Conservation (phyloP, 1,284 basidiomycete species). For the Pseudozyma sp. region DNA sequence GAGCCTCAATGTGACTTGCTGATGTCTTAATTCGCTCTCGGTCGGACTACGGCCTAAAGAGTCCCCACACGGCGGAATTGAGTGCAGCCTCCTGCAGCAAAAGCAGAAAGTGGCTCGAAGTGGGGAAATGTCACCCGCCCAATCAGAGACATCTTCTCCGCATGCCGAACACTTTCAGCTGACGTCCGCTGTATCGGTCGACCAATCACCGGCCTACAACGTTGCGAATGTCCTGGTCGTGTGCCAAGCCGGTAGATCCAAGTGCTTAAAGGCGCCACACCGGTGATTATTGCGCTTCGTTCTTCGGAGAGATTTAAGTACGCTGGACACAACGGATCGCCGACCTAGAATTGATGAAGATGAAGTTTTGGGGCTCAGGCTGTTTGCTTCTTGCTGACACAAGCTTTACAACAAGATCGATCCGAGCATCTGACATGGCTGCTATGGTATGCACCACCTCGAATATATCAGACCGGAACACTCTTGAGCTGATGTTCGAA, state of each 20-base stretch:
- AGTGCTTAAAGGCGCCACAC: conserved; percentile 12
- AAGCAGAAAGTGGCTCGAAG: background rate
- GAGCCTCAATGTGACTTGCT: too few relatives aligned
- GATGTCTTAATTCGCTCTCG: too few relatives aligned
- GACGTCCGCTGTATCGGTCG: background rate
- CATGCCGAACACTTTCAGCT: conserved; percentile 1
- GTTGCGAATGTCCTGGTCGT: background rate
- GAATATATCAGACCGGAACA: too few relatives aligned
- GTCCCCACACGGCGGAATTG: conserved; percentile 10
- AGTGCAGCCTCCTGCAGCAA: background rate
- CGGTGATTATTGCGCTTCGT: conserved; percentile 12
- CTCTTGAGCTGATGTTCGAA: too few relatives aligned
- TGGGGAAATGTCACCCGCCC: conserved; percentile 2
- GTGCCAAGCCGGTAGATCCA: background rate
- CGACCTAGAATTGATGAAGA: too few relatives aligned
- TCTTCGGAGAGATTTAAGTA: conserved; percentile 10
- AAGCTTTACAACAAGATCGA: too few relatives aligned
- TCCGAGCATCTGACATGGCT: too few relatives aligned
- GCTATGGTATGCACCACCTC: too few relatives aligned
- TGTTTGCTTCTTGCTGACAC: background rate
- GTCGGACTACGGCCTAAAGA: conserved; percentile 1
- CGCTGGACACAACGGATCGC: too few relatives aligned
- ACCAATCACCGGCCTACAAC: background rate
- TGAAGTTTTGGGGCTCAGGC: background rate
- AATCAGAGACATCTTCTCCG: conserved; percentile 5